Conservation (phyloP, 2,329 filamentous ascomycete genomes). For the Talaromyces sp. region DNA sequence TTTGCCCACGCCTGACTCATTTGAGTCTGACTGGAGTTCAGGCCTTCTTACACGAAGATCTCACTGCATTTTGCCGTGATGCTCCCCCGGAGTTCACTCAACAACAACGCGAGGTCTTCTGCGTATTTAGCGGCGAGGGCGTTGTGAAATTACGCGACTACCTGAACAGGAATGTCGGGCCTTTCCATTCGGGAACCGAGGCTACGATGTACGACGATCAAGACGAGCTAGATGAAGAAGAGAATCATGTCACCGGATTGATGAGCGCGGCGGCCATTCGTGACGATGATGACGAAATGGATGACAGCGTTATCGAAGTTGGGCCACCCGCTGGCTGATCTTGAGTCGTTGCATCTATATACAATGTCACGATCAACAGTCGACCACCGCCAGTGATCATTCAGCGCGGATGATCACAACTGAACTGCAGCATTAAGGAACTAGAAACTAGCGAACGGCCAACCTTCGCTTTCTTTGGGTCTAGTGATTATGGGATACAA, state of each 20-base stretch:
- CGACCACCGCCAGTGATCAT: neutral
- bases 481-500: neutral
- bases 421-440: neutral
- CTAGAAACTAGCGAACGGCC: neutral
- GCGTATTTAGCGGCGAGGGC: conserved; percentile 88
- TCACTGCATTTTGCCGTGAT: conserved; percentile 78
- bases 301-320: conserved; percentile 27
- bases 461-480: neutral
- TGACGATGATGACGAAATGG: conserved; percentile 34
- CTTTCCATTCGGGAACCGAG: conserved; percentile 30
- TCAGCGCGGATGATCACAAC: neutral
- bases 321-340: conserved; percentile 29
- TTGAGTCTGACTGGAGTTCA: conserved; percentile 90
- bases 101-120: conserved; percentile 92
- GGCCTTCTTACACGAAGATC: conserved; percentile 79
- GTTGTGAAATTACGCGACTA: conserved; percentile 72
- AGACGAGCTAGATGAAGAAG: conserved; percentile 41
- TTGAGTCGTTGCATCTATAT: neutral
- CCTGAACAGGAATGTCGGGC: conserved; percentile 53
- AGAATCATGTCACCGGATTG: conserved; percentile 38
- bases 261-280: conserved; percentile 40
- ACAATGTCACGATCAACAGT: neutral
- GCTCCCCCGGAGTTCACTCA: conserved; percentile 90
- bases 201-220: conserved; percentile 43
- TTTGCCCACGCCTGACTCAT: conserved; percentile 87